Conservation (phyloP, 2,329 filamentous ascomycete species). For the Chlorencoelia australis region DNA sequence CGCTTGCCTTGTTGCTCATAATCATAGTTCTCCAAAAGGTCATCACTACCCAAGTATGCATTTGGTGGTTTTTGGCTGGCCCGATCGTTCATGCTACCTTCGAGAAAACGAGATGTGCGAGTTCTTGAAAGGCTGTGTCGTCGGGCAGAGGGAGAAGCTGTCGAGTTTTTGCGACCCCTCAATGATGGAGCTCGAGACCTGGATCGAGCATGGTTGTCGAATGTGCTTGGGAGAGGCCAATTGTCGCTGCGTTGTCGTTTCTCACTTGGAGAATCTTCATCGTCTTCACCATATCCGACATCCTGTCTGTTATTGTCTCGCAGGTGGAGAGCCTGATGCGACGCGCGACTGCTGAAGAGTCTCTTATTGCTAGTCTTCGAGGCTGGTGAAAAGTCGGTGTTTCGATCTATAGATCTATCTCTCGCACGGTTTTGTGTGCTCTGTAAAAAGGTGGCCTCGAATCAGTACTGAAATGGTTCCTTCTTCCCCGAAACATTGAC, state of each 20-base stretch:
- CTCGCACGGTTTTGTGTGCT: no score
- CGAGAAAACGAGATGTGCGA: conserved; percentile 57
- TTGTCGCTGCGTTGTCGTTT: conserved; percentile 35
- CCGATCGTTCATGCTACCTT: conserved; percentile 82
- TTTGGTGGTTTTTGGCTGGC: conserved; percentile 52
- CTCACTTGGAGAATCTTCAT: conserved; percentile 24
- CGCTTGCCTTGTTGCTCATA: conserved; percentile 8
- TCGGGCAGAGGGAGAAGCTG: conserved; percentile 9
- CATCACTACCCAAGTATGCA: conserved; percentile 17
- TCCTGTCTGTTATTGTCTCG: conserved; percentile 26
- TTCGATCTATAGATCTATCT: no score
- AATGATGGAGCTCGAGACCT: conserved; percentile 10
- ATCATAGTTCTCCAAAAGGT: conserved; percentile 1
- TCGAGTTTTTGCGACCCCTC: conserved; percentile 22
- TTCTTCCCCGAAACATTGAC: no score
- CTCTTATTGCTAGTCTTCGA: conserved; percentile 23
- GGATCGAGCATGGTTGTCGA: conserved; percentile 4
- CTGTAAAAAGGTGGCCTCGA: no score
- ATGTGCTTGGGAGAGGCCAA: conserved; percentile 30
- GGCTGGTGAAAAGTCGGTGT: no score
- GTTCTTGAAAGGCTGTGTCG: conserved; percentile 27
- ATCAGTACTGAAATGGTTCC: no score
- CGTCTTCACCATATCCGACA: conserved; percentile 15
- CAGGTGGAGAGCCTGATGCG: conserved; percentile 12
- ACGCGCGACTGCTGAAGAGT: conserved; percentile 24